These are phyloP conservation scores for Rhynchospora tenuis DNA, from an alignment of 176 grass and related monocot genomes.

Conservation along the genomic window DNA sequence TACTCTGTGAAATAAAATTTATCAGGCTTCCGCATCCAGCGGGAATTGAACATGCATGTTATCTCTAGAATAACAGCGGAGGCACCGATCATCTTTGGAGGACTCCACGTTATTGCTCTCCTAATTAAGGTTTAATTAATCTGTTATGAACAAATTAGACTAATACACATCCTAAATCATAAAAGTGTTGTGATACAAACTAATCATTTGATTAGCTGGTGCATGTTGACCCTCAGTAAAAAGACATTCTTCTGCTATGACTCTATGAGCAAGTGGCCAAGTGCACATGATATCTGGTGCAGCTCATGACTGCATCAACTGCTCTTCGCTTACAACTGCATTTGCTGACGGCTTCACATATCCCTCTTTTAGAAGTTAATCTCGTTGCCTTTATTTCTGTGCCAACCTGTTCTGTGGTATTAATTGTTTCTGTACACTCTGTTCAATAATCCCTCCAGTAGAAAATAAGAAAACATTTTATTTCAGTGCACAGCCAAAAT, in stretches of 20 bases:
- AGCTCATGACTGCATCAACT: background rate
- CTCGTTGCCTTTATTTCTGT: slow-evolving; percentile 7
- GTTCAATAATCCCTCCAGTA: background rate
- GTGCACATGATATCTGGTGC: background rate
- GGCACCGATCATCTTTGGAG: too few species aligned
- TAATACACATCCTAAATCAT: too few species aligned
- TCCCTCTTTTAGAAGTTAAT: background rate
- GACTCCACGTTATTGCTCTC: too few species aligned
- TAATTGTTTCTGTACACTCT: background rate
- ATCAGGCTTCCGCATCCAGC: too few species aligned
- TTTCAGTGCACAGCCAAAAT: background rate
- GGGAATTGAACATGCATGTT: too few species aligned
- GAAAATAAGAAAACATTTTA: background rate
- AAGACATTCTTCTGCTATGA: background rate
- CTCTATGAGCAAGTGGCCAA: background rate
- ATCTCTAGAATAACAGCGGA: too few species aligned
- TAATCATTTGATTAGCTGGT: background rate
- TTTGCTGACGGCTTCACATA: background rate
- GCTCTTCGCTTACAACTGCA: slow-evolving; percentile 11
- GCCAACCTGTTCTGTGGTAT: background rate
- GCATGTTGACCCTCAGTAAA: background rate
- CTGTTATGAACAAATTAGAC: too few species aligned
- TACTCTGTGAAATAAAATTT: too few species aligned
- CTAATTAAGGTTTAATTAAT: too few species aligned
- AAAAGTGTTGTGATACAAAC: too few species aligned